These are phyloP conservation scores for Coffea humblotiana DNA, from an alignment of 305 asterid genomes.

Conservation along the genomic window DNA sequence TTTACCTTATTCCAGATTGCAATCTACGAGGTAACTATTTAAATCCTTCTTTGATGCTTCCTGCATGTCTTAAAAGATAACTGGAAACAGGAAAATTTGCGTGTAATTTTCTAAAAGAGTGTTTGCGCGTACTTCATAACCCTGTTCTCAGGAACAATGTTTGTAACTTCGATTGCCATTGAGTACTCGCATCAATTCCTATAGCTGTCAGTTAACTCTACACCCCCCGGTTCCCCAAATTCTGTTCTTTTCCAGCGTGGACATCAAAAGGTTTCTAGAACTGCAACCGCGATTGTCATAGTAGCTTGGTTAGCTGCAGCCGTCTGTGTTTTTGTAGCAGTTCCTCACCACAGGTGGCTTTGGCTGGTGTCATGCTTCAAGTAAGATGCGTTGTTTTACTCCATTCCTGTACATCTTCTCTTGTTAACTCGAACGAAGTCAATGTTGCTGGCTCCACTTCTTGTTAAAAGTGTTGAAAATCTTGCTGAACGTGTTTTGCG, in stretches of 20 bases:
- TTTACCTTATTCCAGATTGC: slow-evolving; percentile 72
- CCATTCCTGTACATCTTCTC: neutral
- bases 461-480: neutral
- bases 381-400: slow-evolving; percentile 43
- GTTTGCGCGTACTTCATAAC: no score
- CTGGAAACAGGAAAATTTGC: neutral
- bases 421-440: neutral
- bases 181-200: neutral
- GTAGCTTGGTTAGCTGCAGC: slow-evolving; percentile 68
- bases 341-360: slow-evolving; percentile 75
- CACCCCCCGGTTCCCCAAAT: neutral
- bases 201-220: slow-evolving; percentile 4
- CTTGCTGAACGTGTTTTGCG: neutral
- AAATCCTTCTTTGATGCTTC: neutral
- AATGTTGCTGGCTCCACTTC: neutral
- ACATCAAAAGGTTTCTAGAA: slow-evolving; percentile 66
- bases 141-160: no score
- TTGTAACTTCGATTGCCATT: neutral
- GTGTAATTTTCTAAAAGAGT: neutral
- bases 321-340: slow-evolving; percentile 60
- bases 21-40: slow-evolving; percentile 67
- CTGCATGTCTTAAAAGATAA: no score
- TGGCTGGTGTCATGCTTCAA: slow-evolving; percentile 85
- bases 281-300: slow-evolving; percentile 41
- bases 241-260: slow-evolving; percentile 58